Evolutionary conservation across 2,329 filamentous ascomycete genomes (phyloP).

Genomic region (Drechslerella stenobrocha): DNA sequence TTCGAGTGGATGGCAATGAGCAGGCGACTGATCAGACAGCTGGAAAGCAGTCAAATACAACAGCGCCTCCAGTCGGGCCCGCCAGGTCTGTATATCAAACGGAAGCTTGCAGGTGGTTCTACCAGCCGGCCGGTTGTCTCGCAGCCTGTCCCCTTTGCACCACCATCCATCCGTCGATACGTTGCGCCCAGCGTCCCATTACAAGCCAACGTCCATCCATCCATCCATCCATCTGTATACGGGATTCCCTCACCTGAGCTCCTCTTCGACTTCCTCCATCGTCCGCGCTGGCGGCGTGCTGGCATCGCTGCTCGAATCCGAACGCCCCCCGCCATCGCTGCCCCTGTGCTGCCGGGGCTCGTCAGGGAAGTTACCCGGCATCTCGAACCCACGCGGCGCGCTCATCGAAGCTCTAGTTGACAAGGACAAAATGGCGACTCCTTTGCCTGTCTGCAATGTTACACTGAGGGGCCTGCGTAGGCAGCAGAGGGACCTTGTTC

Average conservation of each 20-base stretch:
- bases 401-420: background rate
- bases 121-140: too few relatives aligned
- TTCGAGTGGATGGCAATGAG: background rate
- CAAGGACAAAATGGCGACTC: background rate
- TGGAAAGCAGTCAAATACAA: too few relatives aligned
- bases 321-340: background rate
- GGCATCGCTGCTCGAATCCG: background rate
- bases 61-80: too few relatives aligned
- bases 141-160: too few relatives aligned
- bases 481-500: background rate
- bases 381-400: background rate
- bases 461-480: background rate
- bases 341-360: background rate
- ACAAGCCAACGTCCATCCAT: too few relatives aligned
- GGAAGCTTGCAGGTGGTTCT: too few relatives aligned
- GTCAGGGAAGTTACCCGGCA: background rate
- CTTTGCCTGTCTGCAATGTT: background rate
- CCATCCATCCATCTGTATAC: background rate
- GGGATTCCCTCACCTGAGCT: slow-evolving; percentile 1
- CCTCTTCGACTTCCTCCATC: background rate
- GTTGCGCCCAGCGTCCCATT: background rate
- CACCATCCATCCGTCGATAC: too few relatives aligned
- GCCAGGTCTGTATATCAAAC: too few relatives aligned
- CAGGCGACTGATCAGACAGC: too few relatives aligned
- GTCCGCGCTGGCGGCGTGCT: background rate